Percentiles rank a stretch among this genome's conserved stretches.
Evolutionary conservation across 805 yeast species (phyloP).

Genomic region (Lachancea thermotolerans): DNA sequence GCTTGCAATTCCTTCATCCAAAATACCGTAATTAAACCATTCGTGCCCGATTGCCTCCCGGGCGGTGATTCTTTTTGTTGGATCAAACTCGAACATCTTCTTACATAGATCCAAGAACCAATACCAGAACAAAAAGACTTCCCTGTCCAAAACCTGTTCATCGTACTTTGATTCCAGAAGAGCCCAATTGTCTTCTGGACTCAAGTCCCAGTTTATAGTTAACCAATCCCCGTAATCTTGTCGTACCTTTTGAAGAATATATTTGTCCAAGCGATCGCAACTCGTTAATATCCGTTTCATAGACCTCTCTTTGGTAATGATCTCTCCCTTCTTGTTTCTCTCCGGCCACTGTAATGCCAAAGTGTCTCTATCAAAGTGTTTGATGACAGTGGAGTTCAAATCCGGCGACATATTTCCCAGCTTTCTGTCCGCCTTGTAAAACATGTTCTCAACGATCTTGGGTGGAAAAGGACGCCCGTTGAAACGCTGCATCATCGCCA

Average conservation of each 20-base stretch:
- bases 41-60: slow-evolving; percentile 72
- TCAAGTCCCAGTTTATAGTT: slow-evolving; percentile 26
- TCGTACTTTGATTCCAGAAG: slow-evolving; percentile 15
- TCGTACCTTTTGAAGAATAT: slow-evolving; percentile 24
- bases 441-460: slow-evolving; percentile 31
- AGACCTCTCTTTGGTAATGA: slow-evolving; percentile 25
- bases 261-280: slow-evolving; percentile 28
- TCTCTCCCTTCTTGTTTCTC: slow-evolving; percentile 23
- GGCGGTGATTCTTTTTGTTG: slow-evolving; percentile 65
- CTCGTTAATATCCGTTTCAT: slow-evolving; percentile 26
- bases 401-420: slow-evolving; percentile 30
- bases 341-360: slow-evolving; percentile 28
- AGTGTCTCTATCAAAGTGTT: slow-evolving; percentile 24
- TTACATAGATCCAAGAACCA: slow-evolving; percentile 64
- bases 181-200: slow-evolving; percentile 29
- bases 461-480: slow-evolving; percentile 46
- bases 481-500: slow-evolving; percentile 89
- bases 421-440: slow-evolving; percentile 27
- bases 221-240: slow-evolving; percentile 24
- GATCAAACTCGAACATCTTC: slow-evolving; percentile 63
- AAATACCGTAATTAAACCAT: slow-evolving; percentile 64
- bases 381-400: slow-evolving; percentile 27
- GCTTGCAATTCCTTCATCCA: slow-evolving; percentile 44
- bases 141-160: slow-evolving; percentile 36
- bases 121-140: slow-evolving; percentile 77